Conservation (phyloP, 179 eudicot species). For the Pouteria campechiana region DNA sequence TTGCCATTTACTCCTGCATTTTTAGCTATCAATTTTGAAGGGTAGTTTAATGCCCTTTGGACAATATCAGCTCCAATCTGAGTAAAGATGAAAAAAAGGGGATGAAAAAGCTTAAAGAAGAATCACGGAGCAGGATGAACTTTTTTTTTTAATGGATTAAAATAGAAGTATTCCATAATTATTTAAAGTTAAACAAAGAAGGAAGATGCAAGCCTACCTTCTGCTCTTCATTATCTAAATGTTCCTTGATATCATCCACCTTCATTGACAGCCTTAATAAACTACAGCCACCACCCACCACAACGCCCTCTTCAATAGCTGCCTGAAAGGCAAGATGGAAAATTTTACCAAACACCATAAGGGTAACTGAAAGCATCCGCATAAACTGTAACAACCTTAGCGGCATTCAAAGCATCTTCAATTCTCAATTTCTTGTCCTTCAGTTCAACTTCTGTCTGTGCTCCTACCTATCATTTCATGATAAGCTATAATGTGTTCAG, state of each 20-base stretch:
- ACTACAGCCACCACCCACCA: slow-evolving; percentile 67
- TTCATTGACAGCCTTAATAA: slow-evolving; percentile 45
- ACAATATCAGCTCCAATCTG: slow-evolving; percentile 70
- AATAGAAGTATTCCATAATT: not conserved
- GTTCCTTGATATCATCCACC: slow-evolving; percentile 33
- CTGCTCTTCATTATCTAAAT: slow-evolving; percentile 52
- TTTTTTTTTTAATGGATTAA: no score
- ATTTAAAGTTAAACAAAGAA: not conserved
- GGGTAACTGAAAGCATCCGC: not conserved
- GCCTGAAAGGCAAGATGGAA: slow-evolving; percentile 23
- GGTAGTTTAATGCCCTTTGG: slow-evolving; percentile 50
- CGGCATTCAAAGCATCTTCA: slow-evolving; percentile 70
- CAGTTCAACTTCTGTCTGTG: slow-evolving; percentile 50
- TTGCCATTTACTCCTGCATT: slow-evolving; percentile 59
- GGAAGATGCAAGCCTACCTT: slow-evolving; percentile 15
- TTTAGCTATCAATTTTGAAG: slow-evolving; percentile 46
- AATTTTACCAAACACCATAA: slow-evolving; percentile 1
- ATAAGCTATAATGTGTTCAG: not conserved
- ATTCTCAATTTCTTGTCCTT: slow-evolving; percentile 58
- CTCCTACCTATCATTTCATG: slow-evolving; percentile 39
- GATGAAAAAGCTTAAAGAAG: no score
- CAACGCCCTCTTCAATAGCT: slow-evolving; percentile 66
- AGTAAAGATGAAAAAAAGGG: no score
- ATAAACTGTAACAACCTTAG: slow-evolving; percentile 27
- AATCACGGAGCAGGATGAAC: no score